These are phyloP conservation scores for Talinum fruticosum DNA, from an alignment of 148 eudicot species.

Conservation along the genomic window DNA sequence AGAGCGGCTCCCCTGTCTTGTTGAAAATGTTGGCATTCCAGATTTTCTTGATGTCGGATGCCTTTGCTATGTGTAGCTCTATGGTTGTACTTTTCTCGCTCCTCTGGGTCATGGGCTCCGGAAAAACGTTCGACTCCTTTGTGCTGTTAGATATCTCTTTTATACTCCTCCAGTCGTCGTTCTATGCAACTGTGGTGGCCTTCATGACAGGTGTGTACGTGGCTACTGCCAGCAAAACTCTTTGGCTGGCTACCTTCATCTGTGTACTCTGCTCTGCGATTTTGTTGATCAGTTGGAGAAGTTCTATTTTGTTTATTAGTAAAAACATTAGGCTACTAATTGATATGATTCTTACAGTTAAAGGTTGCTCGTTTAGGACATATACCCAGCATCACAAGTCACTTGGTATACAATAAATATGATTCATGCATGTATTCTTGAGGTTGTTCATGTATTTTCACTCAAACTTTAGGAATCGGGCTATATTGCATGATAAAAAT, in stretches of 20 bases:
- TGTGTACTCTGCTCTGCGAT: neutral
- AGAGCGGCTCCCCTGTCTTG: conserved; percentile 10
- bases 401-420: too few relatives aligned
- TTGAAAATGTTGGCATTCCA: neutral
- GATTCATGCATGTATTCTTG: too few relatives aligned
- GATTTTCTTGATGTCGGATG: conserved; percentile 4
- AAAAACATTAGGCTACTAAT: neutral
- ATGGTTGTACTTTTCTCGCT: conserved; percentile 13
- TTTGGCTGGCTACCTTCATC: conserved; percentile 9
- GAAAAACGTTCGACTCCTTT: neutral
- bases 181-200: conserved; percentile 7
- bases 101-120: conserved; percentile 12
- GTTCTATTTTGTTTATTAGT: neutral
- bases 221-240: neutral
- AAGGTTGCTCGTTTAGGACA: neutral
- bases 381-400: neutral
- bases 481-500: too few relatives aligned
- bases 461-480: too few relatives aligned
- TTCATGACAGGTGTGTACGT: conserved; percentile 17
- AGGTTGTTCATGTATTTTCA: too few relatives aligned
- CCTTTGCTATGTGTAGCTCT: conserved; percentile 7
- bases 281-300: neutral
- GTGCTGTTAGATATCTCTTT: conserved; percentile 8
- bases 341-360: neutral
- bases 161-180: conserved; percentile 3